phyloP scores from a whole-genome alignment of 2,329 filamentous ascomycete species.

The Chrysosporium queenslandicum region DNA sequence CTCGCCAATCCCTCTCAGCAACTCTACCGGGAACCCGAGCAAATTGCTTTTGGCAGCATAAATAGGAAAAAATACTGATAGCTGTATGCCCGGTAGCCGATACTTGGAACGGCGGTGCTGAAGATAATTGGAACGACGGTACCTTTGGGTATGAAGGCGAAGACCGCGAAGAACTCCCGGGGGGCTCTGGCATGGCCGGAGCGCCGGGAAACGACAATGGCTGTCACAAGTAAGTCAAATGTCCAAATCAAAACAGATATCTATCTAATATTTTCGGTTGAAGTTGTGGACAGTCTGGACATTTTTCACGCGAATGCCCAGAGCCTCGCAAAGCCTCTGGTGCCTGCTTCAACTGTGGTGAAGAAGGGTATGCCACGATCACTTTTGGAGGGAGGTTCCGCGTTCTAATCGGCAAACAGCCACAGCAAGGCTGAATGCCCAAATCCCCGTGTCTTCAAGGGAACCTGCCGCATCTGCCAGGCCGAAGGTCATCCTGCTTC shows the following conservation, averaged over 20 bases:
- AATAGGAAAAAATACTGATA: not conserved
- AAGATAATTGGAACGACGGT: constrained; percentile 13
- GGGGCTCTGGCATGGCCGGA: constrained; percentile 3
- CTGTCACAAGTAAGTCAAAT: constrained; percentile 31
- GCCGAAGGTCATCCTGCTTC: constrained; percentile 38
- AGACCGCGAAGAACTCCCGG: constrained; percentile 10
- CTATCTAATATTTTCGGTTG: constrained; percentile 5
- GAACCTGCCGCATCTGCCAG: constrained; percentile 39
- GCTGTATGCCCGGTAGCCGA: not conserved
- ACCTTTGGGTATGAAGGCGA: constrained; percentile 8
- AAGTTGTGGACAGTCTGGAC: constrained; percentile 28
- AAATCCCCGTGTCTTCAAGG: constrained; percentile 40
- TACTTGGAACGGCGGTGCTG: constrained; percentile 5
- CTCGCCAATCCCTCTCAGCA: no score
- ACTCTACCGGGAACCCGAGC: no score
- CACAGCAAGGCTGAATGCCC: constrained; percentile 39
- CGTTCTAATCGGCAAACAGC: constrained; percentile 19
- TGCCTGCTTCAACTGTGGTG: constrained; percentile 39
- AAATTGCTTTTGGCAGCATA: no score
- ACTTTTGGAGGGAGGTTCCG: not conserved
- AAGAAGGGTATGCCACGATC: constrained; percentile 30
- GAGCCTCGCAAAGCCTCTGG: constrained; percentile 31
- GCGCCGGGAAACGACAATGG: constrained; percentile 19
- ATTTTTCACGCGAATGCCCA: constrained; percentile 37
- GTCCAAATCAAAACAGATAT: not conserved